Percentiles rank a stretch among this genome's conserved stretches.
These are phyloP conservation scores for Hymenoscyphus infarciens DNA, from an alignment of 2,329 filamentous ascomycete genomes.

Conservation along the genomic window DNA sequence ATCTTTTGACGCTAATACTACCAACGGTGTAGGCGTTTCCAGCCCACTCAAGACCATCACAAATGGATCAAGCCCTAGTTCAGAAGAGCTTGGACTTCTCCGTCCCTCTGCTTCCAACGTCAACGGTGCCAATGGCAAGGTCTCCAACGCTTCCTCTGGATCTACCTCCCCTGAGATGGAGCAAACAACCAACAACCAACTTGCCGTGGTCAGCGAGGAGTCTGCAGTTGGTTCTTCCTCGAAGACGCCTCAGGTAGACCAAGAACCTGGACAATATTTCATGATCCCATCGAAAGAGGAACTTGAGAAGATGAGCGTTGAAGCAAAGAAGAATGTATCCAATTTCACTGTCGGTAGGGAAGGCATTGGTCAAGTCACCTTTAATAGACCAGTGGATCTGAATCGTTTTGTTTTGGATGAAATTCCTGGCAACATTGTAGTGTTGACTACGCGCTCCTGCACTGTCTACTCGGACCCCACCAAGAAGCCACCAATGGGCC, in stretches of 20 bases:
- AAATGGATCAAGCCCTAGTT: constrained; percentile 46
- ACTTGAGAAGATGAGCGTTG: constrained; percentile 40
- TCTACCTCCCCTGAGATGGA: constrained; percentile 60
- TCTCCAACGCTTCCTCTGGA: constrained; percentile 36
- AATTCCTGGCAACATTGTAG: constrained; percentile 73
- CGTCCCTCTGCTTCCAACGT: constrained; percentile 47
- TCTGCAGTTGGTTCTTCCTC: constrained; percentile 38
- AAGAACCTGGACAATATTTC: constrained; percentile 73
- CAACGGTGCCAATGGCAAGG: constrained; percentile 44
- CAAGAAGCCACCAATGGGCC: constrained; percentile 79
- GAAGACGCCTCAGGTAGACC: constrained; percentile 22
- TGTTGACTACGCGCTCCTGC: constrained; percentile 71
- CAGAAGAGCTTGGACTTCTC: constrained; percentile 57
- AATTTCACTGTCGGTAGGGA: constrained; percentile 80
- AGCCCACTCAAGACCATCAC: constrained; percentile 35
- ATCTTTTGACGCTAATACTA: constrained; percentile 75
- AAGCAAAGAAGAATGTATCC: constrained; percentile 49
- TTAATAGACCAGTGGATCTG: constrained; percentile 79
- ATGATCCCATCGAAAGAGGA: constrained; percentile 74
- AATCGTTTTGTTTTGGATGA: constrained; percentile 74
- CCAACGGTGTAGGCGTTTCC: constrained; percentile 41
- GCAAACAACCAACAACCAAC: constrained; percentile 66
- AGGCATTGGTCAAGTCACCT: constrained; percentile 76
- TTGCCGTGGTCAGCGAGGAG: constrained; percentile 76
- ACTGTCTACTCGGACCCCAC: constrained; percentile 77